Evolutionary conservation across 306 rosid species (phyloP), one percentile per base, ranked within the genome.

Genomic region (Malus sieversii): DNA sequence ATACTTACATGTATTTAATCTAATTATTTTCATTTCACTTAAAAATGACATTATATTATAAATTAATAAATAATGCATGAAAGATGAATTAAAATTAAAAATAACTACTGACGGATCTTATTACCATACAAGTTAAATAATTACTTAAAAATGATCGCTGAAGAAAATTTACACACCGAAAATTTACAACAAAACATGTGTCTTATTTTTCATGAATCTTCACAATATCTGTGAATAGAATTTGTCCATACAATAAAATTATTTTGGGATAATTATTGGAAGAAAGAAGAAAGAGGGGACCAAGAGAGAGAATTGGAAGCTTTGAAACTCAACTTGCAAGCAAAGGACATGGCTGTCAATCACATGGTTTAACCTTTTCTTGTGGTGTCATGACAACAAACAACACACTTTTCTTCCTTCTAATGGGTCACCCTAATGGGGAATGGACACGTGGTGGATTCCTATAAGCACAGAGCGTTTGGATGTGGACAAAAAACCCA

Each of bases 331-430:
- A 64, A 75, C 48, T 65, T 73, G 77, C 40, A 75, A 75, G 58
- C 13, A 42, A 80, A 76, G 71, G 84, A 78, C 82, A 74, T 58
- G 59, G 87, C 71, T 85, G 93, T 82, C 88, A 80, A 78, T 86
- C 93, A 79, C 91, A 83, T 86, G 90, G 78, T 85, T 83, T 13
- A 75, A 68, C 29, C 68, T 20, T 63, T 75, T 23, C 55, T 38
- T 25, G 40, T 60, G 68, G 68, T 42, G 33, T 32, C 68, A 25
- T 16, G 68, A 73, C 77, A 42, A 60, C 42, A 73, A 73, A 73
- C 68, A 59, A 60, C 52, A 18, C 5, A 48, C 77, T 18, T 73
- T 27, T 73, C 55, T 62, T 55, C 55, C 33, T 59, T 48, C 44
- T 35, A 75, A 79, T 66, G 61, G 79, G 72, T 63, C 70, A 52